A percentile compares a stretch with the other conserved stretches of the same genome.
Conservation (phyloP, 2,329 filamentous ascomycete species). For the Exserohilum rostratum region DNA sequence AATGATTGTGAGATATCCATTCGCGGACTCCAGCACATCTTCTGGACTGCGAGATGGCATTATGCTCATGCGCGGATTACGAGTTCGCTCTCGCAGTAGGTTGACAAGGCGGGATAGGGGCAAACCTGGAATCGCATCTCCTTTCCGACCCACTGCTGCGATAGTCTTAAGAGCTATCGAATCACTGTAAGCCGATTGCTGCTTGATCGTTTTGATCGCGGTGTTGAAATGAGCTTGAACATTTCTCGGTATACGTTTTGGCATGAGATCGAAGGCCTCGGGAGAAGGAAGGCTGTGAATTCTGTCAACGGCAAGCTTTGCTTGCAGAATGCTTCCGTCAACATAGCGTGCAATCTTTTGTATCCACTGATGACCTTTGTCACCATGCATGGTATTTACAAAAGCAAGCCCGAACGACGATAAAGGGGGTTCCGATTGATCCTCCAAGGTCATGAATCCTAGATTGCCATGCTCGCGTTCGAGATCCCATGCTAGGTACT, state of each 20-base stretch:
- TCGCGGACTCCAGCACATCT: conserved; percentile 3
- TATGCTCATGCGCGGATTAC: not conserved
- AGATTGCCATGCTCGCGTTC: conserved; percentile 28
- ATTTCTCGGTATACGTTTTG: conserved; percentile 7
- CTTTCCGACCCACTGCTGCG: conserved; percentile 6
- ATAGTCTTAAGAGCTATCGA: conserved; percentile 8
- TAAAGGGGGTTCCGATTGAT: conserved; percentile 14
- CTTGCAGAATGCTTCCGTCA: conserved; percentile 9
- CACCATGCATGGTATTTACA: not conserved
- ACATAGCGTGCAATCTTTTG: conserved; percentile 2
- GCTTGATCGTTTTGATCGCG: conserved; percentile 1
- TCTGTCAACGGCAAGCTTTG: conserved; percentile 16
- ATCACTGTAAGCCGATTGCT: not conserved
- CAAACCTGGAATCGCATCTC: not conserved
- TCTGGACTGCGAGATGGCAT: conserved; percentile 6
- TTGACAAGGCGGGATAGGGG: conserved; percentile 6
- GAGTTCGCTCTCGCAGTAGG: conserved; percentile 3
- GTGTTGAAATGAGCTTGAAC: conserved; percentile 5
- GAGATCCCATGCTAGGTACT: conserved; percentile 24
- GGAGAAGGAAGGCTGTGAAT: conserved; percentile 9
- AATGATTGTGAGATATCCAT: conserved; percentile 9
- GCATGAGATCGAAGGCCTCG: conserved; percentile 1
- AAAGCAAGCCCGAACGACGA: conserved; percentile 18
- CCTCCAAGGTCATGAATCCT: conserved; percentile 15
- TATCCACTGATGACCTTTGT: conserved; percentile 6